Conservation (phyloP, 2,329 filamentous ascomycete species). For the Aureobasidium melanogenum region DNA sequence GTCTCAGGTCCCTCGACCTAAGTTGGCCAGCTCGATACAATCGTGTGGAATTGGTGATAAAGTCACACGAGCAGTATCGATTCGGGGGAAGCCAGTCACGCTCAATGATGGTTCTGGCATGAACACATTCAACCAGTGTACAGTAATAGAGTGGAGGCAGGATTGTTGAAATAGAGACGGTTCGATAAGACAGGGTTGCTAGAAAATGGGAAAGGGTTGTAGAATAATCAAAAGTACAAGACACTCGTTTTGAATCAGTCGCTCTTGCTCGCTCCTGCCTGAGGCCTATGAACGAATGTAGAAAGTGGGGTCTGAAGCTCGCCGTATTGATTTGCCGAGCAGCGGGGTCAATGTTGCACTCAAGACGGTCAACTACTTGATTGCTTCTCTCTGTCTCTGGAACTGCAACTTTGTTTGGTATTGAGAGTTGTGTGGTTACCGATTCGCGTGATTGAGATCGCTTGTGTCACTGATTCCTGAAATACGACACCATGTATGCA, state of each 20-base stretch:
- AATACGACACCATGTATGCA: constrained; percentile 1
- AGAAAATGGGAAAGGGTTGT: neutral
- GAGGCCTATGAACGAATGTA: neutral
- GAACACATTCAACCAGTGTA: neutral
- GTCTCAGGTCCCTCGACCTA: neutral
- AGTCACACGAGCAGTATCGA: neutral
- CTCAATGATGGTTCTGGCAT: neutral
- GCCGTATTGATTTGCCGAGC: neutral
- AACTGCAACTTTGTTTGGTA: constrained; percentile 2
- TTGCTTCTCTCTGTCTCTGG: neutral
- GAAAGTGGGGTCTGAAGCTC: constrained; percentile 4
- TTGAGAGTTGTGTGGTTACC: neutral
- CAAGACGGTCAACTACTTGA: neutral
- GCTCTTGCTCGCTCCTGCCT: neutral
- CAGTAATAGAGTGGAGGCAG: neutral
- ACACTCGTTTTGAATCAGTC: neutral
- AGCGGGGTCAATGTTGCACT: neutral
- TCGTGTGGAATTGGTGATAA: neutral
- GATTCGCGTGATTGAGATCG: neutral
- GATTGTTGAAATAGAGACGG: neutral
- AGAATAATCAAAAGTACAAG: neutral
- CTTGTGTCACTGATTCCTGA: neutral
- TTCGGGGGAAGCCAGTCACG: neutral
- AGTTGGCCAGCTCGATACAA: too few relatives aligned
- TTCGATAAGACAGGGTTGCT: neutral